Conservation (phyloP, 1,284 basidiomycete genomes). For the Cystobasidiaceae sp. region DNA sequence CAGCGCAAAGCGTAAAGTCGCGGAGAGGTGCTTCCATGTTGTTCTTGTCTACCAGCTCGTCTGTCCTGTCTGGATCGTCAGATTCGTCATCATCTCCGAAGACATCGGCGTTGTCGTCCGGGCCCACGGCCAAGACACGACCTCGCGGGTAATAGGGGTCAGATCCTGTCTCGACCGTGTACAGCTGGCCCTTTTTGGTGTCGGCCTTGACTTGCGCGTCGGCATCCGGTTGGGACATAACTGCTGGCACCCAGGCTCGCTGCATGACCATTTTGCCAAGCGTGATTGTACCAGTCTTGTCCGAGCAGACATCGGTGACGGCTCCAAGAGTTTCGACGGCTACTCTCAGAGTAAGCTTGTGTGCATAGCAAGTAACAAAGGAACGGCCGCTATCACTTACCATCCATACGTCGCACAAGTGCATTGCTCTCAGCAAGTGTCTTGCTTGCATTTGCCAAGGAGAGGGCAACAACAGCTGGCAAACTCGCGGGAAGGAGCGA, state of each 20-base stretch:
- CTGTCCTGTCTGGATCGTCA: slow-evolving; percentile 36
- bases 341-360: not conserved
- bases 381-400: slow-evolving; percentile 22
- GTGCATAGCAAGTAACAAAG: too few species aligned
- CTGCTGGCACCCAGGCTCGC: slow-evolving; percentile 55
- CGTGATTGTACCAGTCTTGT: slow-evolving; percentile 62
- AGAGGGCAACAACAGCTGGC: slow-evolving; percentile 49
- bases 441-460: slow-evolving; percentile 47
- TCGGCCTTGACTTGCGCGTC: slow-evolving; percentile 30
- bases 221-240: slow-evolving; percentile 1
- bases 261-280: slow-evolving; percentile 52
- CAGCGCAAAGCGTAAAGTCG: slow-evolving; percentile 49
- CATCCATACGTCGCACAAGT: slow-evolving; percentile 51
- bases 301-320: slow-evolving; percentile 58
- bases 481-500: slow-evolving; percentile 53
- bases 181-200: slow-evolving; percentile 44
- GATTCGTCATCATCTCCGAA: slow-evolving; percentile 37
- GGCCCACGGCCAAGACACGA: slow-evolving; percentile 39
- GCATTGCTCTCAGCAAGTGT: slow-evolving; percentile 51
- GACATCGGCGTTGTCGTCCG: slow-evolving; percentile 9
- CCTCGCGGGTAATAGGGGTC: slow-evolving; percentile 50
- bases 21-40: slow-evolving; percentile 46
- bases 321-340: slow-evolving; percentile 56
- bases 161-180: slow-evolving; percentile 35
- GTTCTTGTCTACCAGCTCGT: slow-evolving; percentile 39